A percentile compares a stretch with the other conserved stretches of the same genome.
These are phyloP conservation scores for Gymnopilus dilepis DNA, from an alignment of 768 basidiomycete species.

Conservation along the genomic window DNA sequence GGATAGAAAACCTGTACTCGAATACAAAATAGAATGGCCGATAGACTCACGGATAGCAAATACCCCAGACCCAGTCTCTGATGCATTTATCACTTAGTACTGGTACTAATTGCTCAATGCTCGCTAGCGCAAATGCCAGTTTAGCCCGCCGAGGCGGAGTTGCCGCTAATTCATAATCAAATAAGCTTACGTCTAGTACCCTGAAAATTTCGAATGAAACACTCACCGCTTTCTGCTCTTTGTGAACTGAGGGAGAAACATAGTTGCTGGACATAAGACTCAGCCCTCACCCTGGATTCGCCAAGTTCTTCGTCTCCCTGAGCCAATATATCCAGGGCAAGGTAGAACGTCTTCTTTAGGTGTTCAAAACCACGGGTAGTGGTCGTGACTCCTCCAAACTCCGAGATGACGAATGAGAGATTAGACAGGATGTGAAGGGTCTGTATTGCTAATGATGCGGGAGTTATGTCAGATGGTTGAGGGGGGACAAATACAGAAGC, in stretches of 20 bases:
- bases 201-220: not conserved
- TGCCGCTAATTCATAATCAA: conserved; percentile 22
- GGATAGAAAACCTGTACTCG: not conserved
- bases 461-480: conserved; percentile 34
- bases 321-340: conserved; percentile 75
- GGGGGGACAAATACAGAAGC: conserved; percentile 59
- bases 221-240: conserved; percentile 31
- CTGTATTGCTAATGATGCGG: conserved; percentile 56
- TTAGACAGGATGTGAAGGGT: conserved; percentile 64
- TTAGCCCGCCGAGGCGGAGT: conserved; percentile 41
- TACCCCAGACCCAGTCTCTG: conserved; percentile 57
- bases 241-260: conserved; percentile 32
- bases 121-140: conserved; percentile 70
- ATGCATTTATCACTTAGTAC: conserved; percentile 59
- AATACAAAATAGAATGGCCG: not conserved
- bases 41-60: conserved; percentile 58
- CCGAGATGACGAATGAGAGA: conserved; percentile 77
- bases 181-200: conserved; percentile 8
- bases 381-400: conserved; percentile 76
- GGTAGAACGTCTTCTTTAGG: conserved; percentile 76
- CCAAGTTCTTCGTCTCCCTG: conserved; percentile 34
- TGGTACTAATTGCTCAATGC: conserved; percentile 79
- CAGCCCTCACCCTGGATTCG: conserved; percentile 27
- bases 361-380: conserved; percentile 67
- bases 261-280: conserved; percentile 34